Base-by-base conservation (phyloP, 2,329 filamentous ascomycete genomes). In the Sporothrix globosa region DNA sequence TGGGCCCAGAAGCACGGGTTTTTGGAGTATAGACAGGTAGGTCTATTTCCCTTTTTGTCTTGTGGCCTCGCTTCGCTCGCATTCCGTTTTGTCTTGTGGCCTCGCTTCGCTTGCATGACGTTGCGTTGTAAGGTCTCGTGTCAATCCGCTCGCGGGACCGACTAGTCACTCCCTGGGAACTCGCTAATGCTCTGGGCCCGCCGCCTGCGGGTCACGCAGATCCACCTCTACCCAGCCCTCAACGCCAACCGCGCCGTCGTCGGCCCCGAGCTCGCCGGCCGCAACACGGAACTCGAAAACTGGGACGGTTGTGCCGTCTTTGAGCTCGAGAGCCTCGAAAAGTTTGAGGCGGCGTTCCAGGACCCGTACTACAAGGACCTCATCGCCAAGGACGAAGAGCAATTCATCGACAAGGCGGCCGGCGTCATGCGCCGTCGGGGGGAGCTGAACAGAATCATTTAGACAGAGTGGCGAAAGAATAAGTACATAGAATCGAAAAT, bases 1-100 rank as follows among this genome's bases (percentile, higher is more conserved):
- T 80, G 78, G 78, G 76, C 76, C 13, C 70, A 76, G 71, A 78
- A 79, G 72, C 76, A 79, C 70, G 77, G 77, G 3, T 75, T 80
- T 50, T 63, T 74, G 34, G 76, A 75, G 13, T 80, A 80, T 71
- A 76, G 78, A 13, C 79, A 80, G 75, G 75, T 76, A 44, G 9
- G 67, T 41, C 34, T 4, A 9, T 7, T 5, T 5, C 34, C 34
- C 34, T 0, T 4, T 21, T 41, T 39, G 1, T 58, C 34, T 17
- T 9, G 11, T 41, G 17, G 30, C 56, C 27, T 68, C 54, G 27
- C 41, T 44, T 9, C 46, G 54, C 39, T 48, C 34, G 19, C 3
- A 30, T 30, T 30, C 5, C 27, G 27, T 4, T 3, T 30, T 4
- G 27, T 30, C 27, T 30, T 30, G 27, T 30, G 27, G 27, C 27